A percentile compares a stretch with the other conserved stretches of the same genome.
These are phyloP conservation scores for Suillus fuscotomentosus DNA, from an alignment of 768 basidiomycete genomes.

Conservation along the genomic window DNA sequence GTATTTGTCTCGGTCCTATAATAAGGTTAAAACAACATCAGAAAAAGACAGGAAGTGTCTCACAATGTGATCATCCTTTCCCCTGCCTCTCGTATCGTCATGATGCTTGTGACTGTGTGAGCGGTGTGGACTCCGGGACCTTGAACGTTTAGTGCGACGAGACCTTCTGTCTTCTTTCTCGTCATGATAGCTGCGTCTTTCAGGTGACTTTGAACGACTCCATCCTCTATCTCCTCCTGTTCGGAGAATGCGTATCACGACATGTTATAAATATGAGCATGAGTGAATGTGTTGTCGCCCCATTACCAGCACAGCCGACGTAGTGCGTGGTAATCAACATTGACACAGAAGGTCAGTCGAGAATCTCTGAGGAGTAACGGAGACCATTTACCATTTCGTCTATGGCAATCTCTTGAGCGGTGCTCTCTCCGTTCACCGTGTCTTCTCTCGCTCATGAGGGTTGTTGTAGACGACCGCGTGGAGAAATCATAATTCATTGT, in stretches of 20 bases:
- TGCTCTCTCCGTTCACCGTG: constrained; percentile 6
- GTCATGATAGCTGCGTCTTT: constrained; percentile 7
- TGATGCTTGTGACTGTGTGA: constrained; percentile 5
- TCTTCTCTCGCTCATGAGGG: constrained; percentile 15
- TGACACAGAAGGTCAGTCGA: constrained; percentile 20
- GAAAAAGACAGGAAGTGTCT: not conserved
- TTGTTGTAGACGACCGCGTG: not conserved
- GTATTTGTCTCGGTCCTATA: constrained; percentile 13
- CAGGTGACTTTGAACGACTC: constrained; percentile 27
- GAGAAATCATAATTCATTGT: not conserved
- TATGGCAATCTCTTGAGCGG: constrained; percentile 8
- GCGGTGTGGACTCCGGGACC: constrained; percentile 20
- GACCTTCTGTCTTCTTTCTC: constrained; percentile 12
- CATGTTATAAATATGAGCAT: constrained; percentile 1
- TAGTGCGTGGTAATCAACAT: constrained; percentile 25
- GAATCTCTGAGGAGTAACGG: not conserved
- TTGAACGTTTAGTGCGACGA: constrained; percentile 18
- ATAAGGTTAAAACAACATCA: not conserved
- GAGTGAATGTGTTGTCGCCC: constrained; percentile 16
- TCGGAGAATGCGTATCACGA: constrained; percentile 1
- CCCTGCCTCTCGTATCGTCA: constrained; percentile 2
- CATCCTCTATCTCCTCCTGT: constrained; percentile 19
- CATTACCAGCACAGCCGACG: constrained; percentile 10
- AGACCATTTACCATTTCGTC: constrained; percentile 24
- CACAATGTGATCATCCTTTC: constrained; percentile 8